Evolutionary conservation across 768 basidiomycete species (phyloP), one percentile per base, ranked within the genome.

Genomic region (Gelatoporia subvermispora): DNA sequence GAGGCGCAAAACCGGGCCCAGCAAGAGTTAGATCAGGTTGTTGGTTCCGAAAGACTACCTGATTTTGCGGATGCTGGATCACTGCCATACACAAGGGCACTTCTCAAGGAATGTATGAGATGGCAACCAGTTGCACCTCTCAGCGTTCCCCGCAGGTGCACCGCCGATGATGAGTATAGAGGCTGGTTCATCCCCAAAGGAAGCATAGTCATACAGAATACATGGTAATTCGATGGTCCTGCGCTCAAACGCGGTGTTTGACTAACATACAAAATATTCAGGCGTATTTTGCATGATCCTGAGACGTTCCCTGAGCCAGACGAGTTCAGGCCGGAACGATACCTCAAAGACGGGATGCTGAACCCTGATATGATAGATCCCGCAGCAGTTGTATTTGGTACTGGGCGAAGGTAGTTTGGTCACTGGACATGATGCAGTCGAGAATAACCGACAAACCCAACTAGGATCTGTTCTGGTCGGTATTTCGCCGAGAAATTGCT

Each of bases 401-500:
- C 65, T 23, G 72, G 72, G 2, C 59, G 72, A 46, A 43, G 59
- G 55, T 57, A 34, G 43, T 51, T 13, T 2, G 16, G 13, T 17
- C 13, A 4, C 37, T 17, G 8, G n/a, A 5, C 36, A 47, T 13
- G 17, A n/a, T 3, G 8, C 20, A 3, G 20, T 20, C 15, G 13
- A n/a, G n/a, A 13, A 10, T 18, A 3, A 5, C 31, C 23, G 15
- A 15, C 41, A 35, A 41, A 5, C 20, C 1, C n/a, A n/a, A 21
- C 7, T 38, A 54, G 57, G 5, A 47, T 39, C n/a, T 58, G 57
- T 40, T 54, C 74, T n/a, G 78, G 76, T 11, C 66, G 74, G 28
- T 67, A 75, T 54, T 71, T 81, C 41, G 79, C 74, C 2, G 74
- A 78, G 42, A 53, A 65, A 4, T 70, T 62, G 43, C 60, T 75